phyloP scores from a whole-genome alignment of 2,329 filamentous ascomycete genomes.

The Aphanocladium album region DNA sequence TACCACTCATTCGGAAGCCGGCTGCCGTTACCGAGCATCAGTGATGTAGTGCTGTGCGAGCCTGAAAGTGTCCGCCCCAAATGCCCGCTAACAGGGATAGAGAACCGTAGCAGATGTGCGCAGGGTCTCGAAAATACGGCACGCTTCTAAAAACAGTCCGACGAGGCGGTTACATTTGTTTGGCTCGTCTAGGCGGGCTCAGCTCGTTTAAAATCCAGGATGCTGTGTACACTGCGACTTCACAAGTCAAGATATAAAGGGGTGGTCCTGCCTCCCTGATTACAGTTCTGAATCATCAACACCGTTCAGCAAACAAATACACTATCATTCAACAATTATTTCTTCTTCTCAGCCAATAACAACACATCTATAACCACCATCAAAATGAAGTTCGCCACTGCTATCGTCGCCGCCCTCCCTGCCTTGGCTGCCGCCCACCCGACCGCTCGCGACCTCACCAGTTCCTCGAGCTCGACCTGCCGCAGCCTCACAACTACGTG shows the following conservation, averaged over 20 bases:
- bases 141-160: neutral
- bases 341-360: neutral
- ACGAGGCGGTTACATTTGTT: neutral
- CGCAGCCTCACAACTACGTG: conserved; percentile 1
- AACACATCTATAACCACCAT: neutral
- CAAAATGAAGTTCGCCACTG: neutral
- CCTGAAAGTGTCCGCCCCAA: neutral
- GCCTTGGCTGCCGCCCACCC: neutral
- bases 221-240: neutral
- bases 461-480: neutral
- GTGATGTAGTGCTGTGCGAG: neutral
- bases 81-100: neutral
- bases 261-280: neutral
- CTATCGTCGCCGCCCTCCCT: neutral
- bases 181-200: neutral
- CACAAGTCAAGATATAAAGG: neutral
- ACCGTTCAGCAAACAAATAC: neutral
- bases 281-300: neutral
- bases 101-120: neutral
- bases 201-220: neutral
- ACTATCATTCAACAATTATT: neutral
- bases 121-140: neutral
- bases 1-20: neutral
- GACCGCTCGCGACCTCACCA: neutral
- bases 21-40: neutral